Conservation (phyloP, 495 filamentous ascomycete species). For the Penicillium atrosanguineum region DNA sequence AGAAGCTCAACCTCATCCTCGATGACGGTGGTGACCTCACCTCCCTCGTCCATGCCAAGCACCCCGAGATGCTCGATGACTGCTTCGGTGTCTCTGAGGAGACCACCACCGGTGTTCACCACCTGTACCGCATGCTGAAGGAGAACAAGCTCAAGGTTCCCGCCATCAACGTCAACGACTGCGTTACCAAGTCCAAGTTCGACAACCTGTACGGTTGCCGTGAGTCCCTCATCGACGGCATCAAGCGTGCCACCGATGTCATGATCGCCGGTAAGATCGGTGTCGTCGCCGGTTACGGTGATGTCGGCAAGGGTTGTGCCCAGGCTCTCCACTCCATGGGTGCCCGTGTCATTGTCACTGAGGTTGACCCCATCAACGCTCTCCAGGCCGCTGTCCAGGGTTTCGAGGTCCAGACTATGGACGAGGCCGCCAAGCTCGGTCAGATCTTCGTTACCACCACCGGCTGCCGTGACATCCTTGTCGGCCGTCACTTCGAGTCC, state of each 20-base stretch:
- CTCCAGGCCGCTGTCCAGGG: conserved; percentile 98
- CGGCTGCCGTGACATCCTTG: conserved; percentile 96
- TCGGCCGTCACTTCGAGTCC: conserved; percentile 86
- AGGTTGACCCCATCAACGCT: conserved; percentile 99
- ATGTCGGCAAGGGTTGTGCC: conserved; percentile 98
- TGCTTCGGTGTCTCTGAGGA: conserved; percentile 99
- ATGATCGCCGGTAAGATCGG: conserved; percentile 99
- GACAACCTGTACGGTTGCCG: conserved; percentile 99
- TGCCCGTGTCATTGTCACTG: conserved; percentile 93
- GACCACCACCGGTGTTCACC: conserved; percentile 99
- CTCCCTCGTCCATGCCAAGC: conserved; percentile 93
- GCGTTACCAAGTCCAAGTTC: conserved; percentile 99
- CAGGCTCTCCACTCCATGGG: conserved; percentile 95
- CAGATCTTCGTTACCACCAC: conserved; percentile 99
- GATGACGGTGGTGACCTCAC: conserved; percentile 98
- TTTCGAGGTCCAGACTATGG: conserved; percentile 96
- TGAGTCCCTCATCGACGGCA: conserved; percentile 97
- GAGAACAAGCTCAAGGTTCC: conserved; percentile 84
- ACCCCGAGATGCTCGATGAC: conserved; percentile 93
- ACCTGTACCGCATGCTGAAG: conserved; percentile 98
- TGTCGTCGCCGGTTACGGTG: conserved; percentile 96
- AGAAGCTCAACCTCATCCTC: conserved; percentile 96
- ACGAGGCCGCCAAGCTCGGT: conserved; percentile 79
- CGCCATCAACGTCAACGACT: conserved; percentile 99
- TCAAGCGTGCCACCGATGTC: conserved; percentile 99